A percentile compares a stretch with the other conserved stretches of the same genome.
These are phyloP conservation scores for Nakazawaea molendinolei DNA, from an alignment of 805 yeast species.

Conservation along the genomic window DNA sequence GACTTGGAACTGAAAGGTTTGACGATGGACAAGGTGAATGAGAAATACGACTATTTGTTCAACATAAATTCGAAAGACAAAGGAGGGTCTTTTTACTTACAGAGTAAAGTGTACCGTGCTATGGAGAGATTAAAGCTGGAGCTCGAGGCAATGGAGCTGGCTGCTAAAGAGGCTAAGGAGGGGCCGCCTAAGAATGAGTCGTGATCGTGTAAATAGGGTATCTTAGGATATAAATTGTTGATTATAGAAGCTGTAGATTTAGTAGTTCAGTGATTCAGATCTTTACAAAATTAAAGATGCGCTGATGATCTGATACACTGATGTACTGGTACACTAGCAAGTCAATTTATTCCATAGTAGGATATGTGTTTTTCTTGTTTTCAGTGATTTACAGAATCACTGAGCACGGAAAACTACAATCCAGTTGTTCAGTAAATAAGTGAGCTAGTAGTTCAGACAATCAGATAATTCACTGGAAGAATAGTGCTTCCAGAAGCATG, in stretches of 20 bases:
- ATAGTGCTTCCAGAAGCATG: no score
- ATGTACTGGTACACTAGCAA: no score
- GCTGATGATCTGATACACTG: no score
- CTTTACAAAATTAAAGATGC: no score
- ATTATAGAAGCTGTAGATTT: not conserved
- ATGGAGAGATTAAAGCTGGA: slow-evolving; percentile 86
- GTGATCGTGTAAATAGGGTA: not conserved
- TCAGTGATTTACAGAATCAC: no score
- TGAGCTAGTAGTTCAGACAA: no score
- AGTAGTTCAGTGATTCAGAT: no score
- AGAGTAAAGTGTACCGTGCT: slow-evolving; percentile 89
- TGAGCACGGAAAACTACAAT: no score
- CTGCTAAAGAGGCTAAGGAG: slow-evolving; percentile 21
- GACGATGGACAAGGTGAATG: slow-evolving; percentile 51
- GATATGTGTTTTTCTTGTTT: no score
- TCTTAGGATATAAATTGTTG: not conserved
- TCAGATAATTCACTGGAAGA: no score
- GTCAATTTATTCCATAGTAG: no score
- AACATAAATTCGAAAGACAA: slow-evolving; percentile 88
- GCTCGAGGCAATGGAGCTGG: slow-evolving; percentile 49
- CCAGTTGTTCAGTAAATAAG: no score
- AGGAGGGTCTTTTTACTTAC: slow-evolving; percentile 93
- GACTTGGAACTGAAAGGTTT: slow-evolving; percentile 62
- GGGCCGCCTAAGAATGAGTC: slow-evolving; percentile 12
- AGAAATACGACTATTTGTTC: slow-evolving; percentile 75